Evolutionary conservation across 1,284 basidiomycete genomes (phyloP).

Genomic region (Leccinum griseonigrum): DNA sequence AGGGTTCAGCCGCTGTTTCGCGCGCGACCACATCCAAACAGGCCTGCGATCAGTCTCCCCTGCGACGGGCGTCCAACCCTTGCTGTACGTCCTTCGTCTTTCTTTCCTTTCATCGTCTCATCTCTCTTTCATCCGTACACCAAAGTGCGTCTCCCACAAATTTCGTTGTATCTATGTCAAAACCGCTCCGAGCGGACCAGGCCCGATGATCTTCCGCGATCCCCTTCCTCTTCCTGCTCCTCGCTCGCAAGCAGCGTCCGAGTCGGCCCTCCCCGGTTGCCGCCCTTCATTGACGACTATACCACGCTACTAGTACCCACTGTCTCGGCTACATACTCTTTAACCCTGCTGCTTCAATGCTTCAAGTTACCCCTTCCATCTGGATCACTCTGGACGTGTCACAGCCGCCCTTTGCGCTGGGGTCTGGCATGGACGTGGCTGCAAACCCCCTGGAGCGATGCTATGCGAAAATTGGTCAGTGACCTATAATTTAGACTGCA

Average conservation of each 20-base stretch:
- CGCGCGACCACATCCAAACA: slow-evolving; percentile 75
- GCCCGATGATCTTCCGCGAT: slow-evolving; percentile 45
- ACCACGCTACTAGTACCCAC: slow-evolving; percentile 25
- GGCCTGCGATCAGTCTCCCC: slow-evolving; percentile 79
- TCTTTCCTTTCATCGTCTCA: slow-evolving; percentile 2
- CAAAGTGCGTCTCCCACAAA: slow-evolving; percentile 75
- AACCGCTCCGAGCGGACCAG: slow-evolving; percentile 71
- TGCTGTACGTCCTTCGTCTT: slow-evolving; percentile 42
- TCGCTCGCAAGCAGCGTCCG: slow-evolving; percentile 10
- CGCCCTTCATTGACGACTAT: slow-evolving; percentile 35
- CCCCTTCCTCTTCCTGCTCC: slow-evolving; percentile 19
- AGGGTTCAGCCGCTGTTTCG: slow-evolving; percentile 59
- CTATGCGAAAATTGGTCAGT: too few relatives aligned
- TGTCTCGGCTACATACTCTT: slow-evolving; percentile 4
- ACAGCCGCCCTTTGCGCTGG: too few relatives aligned
- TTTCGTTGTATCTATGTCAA: slow-evolving; percentile 81
- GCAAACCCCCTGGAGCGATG: too few relatives aligned
- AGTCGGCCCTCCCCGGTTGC: slow-evolving; percentile 6
- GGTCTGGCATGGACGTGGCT: too few relatives aligned
- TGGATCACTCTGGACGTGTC: too few relatives aligned
- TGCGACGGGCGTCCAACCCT: slow-evolving; percentile 72
- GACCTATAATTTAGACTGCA: too few relatives aligned
- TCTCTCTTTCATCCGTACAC: slow-evolving; percentile 36
- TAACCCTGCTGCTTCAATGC: too few relatives aligned
- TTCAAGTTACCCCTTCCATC: too few relatives aligned